phyloP scores from a whole-genome alignment of 208 protist genomes.

The Naegleria fowleri region DNA sequence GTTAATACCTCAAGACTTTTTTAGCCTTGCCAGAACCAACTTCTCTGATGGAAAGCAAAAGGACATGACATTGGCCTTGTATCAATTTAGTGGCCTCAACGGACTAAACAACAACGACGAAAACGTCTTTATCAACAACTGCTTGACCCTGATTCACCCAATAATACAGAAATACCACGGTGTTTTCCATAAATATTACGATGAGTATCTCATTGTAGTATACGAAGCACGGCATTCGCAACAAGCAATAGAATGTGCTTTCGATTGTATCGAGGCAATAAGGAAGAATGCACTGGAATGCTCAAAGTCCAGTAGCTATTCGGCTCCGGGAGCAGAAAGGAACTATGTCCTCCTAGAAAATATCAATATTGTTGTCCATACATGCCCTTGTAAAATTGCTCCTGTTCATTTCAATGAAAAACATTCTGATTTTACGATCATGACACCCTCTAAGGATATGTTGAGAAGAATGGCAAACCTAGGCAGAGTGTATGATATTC shows the following conservation, averaged over 20 bases:
- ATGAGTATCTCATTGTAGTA: not conserved
- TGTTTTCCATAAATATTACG: not conserved
- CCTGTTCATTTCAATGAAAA: not conserved
- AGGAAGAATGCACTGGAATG: not conserved
- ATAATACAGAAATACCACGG: conserved; percentile 3
- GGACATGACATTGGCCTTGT: not conserved
- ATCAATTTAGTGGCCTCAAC: not conserved
- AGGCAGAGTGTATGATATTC: not conserved
- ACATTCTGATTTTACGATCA: not conserved
- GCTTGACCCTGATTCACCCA: not conserved
- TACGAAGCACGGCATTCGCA: not conserved
- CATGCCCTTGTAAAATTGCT: not conserved
- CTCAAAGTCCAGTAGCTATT: not conserved
- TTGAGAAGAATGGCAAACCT: not conserved
- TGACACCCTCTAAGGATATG: not conserved
- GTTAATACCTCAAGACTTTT: not conserved
- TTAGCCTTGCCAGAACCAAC: not conserved
- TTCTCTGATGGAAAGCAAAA: not conserved
- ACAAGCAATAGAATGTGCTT: not conserved
- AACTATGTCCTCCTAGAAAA: not conserved
- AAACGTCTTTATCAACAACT: conserved; percentile 4
- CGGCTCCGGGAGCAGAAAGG: not conserved
- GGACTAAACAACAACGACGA: not conserved
- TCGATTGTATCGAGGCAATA: not conserved
- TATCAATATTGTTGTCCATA: not conserved